Evolutionary conservation across 768 basidiomycete species (phyloP), one percentile per base, ranked within the genome.

Genomic region (Mycena amicta): DNA sequence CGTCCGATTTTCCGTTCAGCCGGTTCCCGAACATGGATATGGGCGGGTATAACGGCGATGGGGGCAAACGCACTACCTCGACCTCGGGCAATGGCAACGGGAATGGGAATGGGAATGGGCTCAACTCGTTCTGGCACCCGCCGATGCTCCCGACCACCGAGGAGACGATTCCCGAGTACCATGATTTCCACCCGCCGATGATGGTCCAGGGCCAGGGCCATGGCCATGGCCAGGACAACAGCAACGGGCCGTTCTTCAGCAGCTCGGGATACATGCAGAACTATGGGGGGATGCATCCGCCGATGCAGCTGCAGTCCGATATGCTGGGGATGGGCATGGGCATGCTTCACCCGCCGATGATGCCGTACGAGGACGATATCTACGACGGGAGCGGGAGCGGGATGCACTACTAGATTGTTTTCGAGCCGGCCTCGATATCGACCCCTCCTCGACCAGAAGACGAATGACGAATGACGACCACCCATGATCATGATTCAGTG

Each of bases 41-140:
- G 54, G 69, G 67, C 53, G 50, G 46, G 18, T 40, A 3, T 23
- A 27, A 26, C 41, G 27, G 13, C 45, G 43, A 56, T 8, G 53
- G 29, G 28, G 29, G 37, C 25, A 77, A 81, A 3, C 72, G 86
- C 27, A 75, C 85, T 16, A 84, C 83, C 4, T 82, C 81, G 4
- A 11, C 13, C 45, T 27, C 20, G 56, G 57, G 18, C 81, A n/a
- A n/a, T n/a, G n/a, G n/a, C n/a, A n/a, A n/a, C n/a, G n/a, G n/a
- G n/a, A n/a, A n/a, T n/a, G n/a, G n/a, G n/a, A n/a, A n/a, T n/a
- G n/a, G n/a, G n/a, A n/a, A n/a, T n/a, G n/a, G n/a, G n/a, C n/a
- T 80, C 0, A 86, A 82, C 61, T 82, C 87, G 6, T 87, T 89
- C 66, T 91, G 89, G 89, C 90, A 92, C 71, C 89, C 90, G 2